Evolutionary conservation across 2,329 filamentous ascomycete species (phyloP).

Genomic region (Boeremia exigua): DNA sequence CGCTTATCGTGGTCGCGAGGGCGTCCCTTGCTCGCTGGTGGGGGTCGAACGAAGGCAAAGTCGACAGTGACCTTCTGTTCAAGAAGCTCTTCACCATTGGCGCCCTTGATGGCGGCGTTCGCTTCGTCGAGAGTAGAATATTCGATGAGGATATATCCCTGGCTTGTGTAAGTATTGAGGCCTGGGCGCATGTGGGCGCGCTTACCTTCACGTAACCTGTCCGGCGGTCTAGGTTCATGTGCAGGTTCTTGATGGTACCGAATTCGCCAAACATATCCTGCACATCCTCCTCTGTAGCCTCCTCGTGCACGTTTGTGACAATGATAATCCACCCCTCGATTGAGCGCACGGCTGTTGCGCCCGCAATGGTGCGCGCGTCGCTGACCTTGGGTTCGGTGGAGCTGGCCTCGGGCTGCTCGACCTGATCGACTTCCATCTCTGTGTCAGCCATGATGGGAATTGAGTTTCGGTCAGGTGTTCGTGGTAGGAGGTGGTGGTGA

Average conservation of each 20-base stretch:
- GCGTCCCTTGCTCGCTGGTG: conserved; percentile 61
- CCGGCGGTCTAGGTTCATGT: conserved; percentile 80
- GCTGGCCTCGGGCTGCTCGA: conserved; percentile 42
- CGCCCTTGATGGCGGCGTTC: conserved; percentile 79
- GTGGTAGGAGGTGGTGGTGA: conserved; percentile 7
- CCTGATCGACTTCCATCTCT: conserved; percentile 54
- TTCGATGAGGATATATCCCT: conserved; percentile 88
- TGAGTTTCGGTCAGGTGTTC: conserved; percentile 5
- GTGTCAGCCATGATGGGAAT: conserved; percentile 51
- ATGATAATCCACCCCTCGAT: conserved; percentile 91
- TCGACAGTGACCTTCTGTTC: conserved; percentile 83
- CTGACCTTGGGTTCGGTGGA: conserved; percentile 58
- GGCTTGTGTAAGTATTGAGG: conserved; percentile 13
- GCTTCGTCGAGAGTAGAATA: conserved; percentile 81
- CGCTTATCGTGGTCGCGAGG: conserved; percentile 42
- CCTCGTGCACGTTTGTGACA: conserved; percentile 86
- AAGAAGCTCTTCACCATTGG: conserved; percentile 77
- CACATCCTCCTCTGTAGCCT: conserved; percentile 82
- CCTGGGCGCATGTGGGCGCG: neutral
- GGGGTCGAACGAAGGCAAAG: conserved; percentile 84
- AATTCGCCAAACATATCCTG: conserved; percentile 84
- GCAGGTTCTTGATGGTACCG: conserved; percentile 86
- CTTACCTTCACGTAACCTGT: conserved; percentile 85
- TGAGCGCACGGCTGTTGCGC: conserved; percentile 81
- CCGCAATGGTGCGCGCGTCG: conserved; percentile 74